phyloP scores from a whole-genome alignment of 108 stramenopile species.

The Conticribra weissflogii region DNA sequence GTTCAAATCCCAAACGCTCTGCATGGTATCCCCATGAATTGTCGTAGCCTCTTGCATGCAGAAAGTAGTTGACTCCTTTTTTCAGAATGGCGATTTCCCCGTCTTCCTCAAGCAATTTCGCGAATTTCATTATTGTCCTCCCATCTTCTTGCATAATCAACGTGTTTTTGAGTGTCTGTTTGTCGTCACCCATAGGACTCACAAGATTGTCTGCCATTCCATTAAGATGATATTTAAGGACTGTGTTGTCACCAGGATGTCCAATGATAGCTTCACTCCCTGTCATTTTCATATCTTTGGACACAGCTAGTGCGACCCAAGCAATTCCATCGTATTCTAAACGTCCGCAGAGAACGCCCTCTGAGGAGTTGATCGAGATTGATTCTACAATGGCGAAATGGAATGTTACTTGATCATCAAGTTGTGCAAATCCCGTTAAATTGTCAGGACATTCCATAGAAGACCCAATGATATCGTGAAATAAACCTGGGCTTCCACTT shows the following conservation, averaged over 20 bases:
- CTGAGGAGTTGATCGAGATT: no score
- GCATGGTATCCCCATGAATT: constrained; percentile 42
- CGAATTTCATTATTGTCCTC: constrained; percentile 31
- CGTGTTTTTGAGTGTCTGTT: constrained; percentile 27
- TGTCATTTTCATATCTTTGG: constrained; percentile 48
- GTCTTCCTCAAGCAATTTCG: constrained; percentile 28
- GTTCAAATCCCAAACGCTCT: constrained; percentile 10
- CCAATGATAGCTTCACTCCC: constrained; percentile 59
- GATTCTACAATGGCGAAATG: no score
- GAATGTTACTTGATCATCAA: no score
- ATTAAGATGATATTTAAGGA: constrained; percentile 28
- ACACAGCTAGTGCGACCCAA: constrained; percentile 53
- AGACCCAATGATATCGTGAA: no score
- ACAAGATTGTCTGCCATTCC: constrained; percentile 7
- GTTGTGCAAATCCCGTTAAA: no score
- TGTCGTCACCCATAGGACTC: constrained; percentile 4
- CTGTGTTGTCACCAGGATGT: constrained; percentile 21
- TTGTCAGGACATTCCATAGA: no score
- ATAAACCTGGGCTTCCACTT: no score
- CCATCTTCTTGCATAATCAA: constrained; percentile 27
- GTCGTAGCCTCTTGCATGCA: constrained; percentile 50
- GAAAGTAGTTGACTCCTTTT: constrained; percentile 37
- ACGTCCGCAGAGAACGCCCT: background rate
- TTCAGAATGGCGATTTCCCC: constrained; percentile 49
- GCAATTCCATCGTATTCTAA: constrained; percentile 5